Evolutionary conservation across 108 stramenopile species (phyloP).

Genomic region (Pseudonitzschia pungens): DNA sequence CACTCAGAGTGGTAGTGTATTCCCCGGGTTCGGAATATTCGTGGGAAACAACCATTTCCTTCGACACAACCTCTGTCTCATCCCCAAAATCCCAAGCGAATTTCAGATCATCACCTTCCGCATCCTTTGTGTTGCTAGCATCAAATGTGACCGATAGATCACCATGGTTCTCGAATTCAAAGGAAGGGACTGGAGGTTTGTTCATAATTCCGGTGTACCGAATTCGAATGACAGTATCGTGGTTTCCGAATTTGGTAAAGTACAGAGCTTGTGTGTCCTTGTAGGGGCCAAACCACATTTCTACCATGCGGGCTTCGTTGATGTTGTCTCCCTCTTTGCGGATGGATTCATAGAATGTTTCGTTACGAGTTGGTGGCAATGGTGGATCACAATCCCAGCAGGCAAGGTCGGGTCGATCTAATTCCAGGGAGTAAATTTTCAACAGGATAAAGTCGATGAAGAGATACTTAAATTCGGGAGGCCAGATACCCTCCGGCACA

Average conservation of each 20-base stretch:
- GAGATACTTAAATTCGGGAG: background rate
- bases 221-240: conserved; percentile 26
- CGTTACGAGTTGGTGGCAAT: conserved; percentile 15
- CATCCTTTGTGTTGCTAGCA: conserved; percentile 32
- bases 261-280: conserved; percentile 34
- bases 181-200: conserved; percentile 17
- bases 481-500: conserved; percentile 8
- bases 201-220: conserved; percentile 25
- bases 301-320: conserved; percentile 13
- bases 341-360: conserved; percentile 11
- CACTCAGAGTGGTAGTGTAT: conserved; percentile 16
- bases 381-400: conserved; percentile 13
- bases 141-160: conserved; percentile 27
- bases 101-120: conserved; percentile 29
- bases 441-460: conserved; percentile 16
- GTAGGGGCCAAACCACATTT: conserved; percentile 40
- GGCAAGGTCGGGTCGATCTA: background rate
- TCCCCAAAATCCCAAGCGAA: conserved; percentile 45
- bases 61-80: background rate
- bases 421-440: conserved; percentile 9
- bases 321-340: conserved; percentile 8
- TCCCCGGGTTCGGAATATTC: conserved; percentile 12
- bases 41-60: background rate
- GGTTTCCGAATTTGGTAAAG: conserved; percentile 9
- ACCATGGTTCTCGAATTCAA: background rate